Conservation (phyloP, 139 green algal species). For the Coelastrella sp. region DNA sequence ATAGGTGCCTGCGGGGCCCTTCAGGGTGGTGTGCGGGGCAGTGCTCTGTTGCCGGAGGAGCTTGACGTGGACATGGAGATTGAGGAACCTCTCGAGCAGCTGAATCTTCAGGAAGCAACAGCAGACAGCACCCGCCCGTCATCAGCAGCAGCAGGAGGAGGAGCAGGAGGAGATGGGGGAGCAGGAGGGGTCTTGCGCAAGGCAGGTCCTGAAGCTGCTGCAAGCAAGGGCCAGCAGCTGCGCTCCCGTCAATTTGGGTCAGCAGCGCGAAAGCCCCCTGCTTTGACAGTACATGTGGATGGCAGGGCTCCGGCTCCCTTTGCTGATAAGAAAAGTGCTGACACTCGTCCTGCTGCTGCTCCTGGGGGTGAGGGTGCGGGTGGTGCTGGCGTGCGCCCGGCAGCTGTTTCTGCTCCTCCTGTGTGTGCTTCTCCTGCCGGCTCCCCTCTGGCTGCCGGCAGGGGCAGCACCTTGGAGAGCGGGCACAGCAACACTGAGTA, state of each 20-base stretch:
- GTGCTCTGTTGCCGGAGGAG: slow-evolving; percentile 28
- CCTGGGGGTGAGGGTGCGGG: background rate
- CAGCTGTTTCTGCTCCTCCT: background rate
- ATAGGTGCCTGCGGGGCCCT: background rate
- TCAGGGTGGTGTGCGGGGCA: background rate
- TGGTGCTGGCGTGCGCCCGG: too few species aligned
- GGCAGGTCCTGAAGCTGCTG: background rate
- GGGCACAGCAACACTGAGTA: slow-evolving; percentile 27
- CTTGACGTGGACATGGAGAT: slow-evolving; percentile 45
- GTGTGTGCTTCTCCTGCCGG: background rate
- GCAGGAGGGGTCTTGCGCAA: too few species aligned
- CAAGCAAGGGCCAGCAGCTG: background rate
- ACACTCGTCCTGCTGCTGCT: background rate
- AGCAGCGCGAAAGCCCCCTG: background rate
- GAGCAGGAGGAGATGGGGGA: background rate
- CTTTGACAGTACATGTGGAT: background rate
- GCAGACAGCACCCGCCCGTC: background rate
- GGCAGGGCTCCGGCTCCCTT: background rate
- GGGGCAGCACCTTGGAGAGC: background rate
- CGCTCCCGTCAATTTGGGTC: slow-evolving; percentile 17
- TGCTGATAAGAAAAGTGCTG: background rate
- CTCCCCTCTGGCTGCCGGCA: background rate
- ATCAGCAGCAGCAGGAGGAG: background rate
- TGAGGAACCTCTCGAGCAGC: background rate
- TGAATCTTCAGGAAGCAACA: background rate